Evolutionary conservation across 176 grass and related monocot species (phyloP).

Genomic region (Paspalum vaginatum): DNA sequence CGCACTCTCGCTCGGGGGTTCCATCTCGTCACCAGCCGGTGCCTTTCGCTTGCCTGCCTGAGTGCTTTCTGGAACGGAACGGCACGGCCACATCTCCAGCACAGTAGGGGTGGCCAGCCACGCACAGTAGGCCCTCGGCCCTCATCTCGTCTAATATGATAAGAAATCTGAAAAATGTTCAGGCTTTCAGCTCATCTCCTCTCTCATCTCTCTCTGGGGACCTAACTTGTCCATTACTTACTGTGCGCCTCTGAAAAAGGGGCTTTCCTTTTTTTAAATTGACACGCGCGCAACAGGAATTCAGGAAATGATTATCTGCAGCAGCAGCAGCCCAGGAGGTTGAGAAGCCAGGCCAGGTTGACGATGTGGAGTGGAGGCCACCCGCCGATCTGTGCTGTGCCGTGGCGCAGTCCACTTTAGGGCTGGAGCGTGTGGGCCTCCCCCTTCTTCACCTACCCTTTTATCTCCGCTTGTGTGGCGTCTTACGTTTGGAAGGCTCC

Average conservation of each 20-base stretch:
- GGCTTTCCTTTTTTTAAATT: too few species aligned
- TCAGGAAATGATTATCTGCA: background rate
- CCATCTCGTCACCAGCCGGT: background rate
- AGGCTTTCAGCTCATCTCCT: background rate
- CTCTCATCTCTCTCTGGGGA: conserved; percentile 5
- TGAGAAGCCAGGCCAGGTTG: background rate
- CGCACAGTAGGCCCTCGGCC: background rate
- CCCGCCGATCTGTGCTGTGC: conserved; percentile 34
- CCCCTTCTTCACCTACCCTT: conserved; percentile 28
- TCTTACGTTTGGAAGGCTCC: conserved; percentile 55
- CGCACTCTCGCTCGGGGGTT: too few species aligned
- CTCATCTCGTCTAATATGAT: background rate
- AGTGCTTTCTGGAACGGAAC: background rate
- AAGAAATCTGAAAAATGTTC: too few species aligned
- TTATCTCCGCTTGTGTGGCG: conserved; percentile 53
- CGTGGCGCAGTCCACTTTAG: conserved; percentile 47
- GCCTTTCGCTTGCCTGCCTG: conserved; percentile 12
- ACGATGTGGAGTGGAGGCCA: conserved; percentile 43
- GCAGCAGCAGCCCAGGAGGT: background rate
- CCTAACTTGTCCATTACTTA: conserved; percentile 64
- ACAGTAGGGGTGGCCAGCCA: conserved; percentile 16
- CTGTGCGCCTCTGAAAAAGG: conserved; percentile 1
- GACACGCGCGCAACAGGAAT: background rate
- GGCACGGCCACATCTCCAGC: conserved; percentile 39
- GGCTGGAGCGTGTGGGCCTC: conserved; percentile 28